Percentiles rank a stretch among this genome's conserved stretches.
Conservation (phyloP, 2,329 filamentous ascomycete species). For the Aureobasidium sp. region DNA sequence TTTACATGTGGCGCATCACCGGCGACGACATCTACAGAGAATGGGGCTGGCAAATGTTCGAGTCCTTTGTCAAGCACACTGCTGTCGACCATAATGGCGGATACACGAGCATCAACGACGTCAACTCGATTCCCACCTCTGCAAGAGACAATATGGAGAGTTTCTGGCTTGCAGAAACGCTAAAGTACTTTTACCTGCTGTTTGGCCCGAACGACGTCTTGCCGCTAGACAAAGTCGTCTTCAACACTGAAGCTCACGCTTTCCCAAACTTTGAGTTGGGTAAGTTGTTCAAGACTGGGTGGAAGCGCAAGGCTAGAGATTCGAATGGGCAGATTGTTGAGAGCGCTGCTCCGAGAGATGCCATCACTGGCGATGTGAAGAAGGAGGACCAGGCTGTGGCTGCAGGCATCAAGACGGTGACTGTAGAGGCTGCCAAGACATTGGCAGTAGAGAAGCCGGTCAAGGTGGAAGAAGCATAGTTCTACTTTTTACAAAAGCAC, state of each 20-base stretch:
- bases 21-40: constrained; percentile 80
- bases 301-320: constrained; percentile 60
- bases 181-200: constrained; percentile 95
- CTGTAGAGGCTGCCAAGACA: background rate
- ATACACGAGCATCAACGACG: constrained; percentile 74
- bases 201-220: constrained; percentile 79
- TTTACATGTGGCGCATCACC: constrained; percentile 99
- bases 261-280: constrained; percentile 80
- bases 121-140: constrained; percentile 60
- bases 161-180: constrained; percentile 96
- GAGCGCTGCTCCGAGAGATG: background rate
- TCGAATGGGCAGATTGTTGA: constrained; percentile 19
- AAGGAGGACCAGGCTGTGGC: background rate
- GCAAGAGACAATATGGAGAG: constrained; percentile 92
- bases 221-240: constrained; percentile 76
- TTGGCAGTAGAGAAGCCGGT: background rate
- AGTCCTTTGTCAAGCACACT: constrained; percentile 79
- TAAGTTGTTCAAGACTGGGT: constrained; percentile 69
- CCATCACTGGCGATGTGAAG: background rate
- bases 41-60: constrained; percentile 99
- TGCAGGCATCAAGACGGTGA: background rate
- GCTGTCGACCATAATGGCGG: constrained; percentile 68
- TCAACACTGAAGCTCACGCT: constrained; percentile 93
- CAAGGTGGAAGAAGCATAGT: background rate
- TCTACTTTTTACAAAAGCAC: background rate